Conservation (phyloP, 306 rosid genomes). For the Gleditsia sinensis region DNA sequence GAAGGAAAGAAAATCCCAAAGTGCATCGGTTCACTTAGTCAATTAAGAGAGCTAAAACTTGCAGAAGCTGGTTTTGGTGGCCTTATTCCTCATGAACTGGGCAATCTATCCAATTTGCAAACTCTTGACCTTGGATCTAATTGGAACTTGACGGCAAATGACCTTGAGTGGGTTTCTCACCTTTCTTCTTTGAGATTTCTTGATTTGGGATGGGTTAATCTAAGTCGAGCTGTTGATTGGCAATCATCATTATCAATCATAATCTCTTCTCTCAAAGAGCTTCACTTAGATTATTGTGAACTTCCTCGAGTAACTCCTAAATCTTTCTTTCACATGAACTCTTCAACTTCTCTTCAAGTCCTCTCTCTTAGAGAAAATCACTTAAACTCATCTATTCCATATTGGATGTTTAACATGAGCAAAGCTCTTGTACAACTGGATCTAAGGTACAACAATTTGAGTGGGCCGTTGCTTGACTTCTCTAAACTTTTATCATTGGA, state of each 20-base stretch:
- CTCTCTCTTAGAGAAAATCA: neutral
- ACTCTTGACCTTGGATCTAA: neutral
- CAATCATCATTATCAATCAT: neutral
- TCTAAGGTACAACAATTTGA: too few species aligned
- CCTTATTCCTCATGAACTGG: neutral
- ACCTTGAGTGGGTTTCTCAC: constrained; percentile 34
- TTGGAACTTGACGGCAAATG: neutral
- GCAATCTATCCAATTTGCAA: constrained; percentile 30
- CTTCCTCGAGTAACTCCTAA: neutral
- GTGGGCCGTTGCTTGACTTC: too few species aligned
- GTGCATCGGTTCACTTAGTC: constrained; percentile 33
- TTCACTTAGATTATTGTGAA: neutral
- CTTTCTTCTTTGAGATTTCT: constrained; percentile 31
- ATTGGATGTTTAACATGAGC: neutral
- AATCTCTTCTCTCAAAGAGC: neutral
- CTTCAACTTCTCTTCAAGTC: neutral
- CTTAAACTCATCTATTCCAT: neutral
- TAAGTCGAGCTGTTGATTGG: constrained; percentile 16
- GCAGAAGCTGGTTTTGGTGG: neutral
- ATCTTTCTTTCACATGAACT: neutral
- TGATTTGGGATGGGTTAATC: neutral
- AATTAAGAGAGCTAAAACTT: neutral
- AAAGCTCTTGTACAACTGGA: neutral
- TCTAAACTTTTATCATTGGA: too few species aligned
- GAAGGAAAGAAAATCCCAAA: constrained; percentile 17